Conservation (phyloP, 352 stramenopile species). For the Phytophthora ohioensis region DNA sequence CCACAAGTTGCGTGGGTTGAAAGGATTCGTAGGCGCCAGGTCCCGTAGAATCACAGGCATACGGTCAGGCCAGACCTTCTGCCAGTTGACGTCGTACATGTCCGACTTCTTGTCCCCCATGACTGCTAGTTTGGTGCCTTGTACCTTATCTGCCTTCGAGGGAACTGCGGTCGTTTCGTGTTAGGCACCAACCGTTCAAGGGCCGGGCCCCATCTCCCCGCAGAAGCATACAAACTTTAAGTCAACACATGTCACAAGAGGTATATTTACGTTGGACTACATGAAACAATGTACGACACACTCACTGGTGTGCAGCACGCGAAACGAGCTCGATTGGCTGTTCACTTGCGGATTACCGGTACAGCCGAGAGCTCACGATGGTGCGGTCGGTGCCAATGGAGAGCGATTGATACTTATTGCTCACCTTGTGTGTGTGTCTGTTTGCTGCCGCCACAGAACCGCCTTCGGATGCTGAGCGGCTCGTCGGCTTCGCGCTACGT, state of each 20-base stretch:
- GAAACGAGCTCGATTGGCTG: constrained; percentile 5
- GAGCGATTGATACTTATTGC: no score
- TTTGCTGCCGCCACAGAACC: constrained; percentile 31
- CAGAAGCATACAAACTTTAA: constrained; percentile 22
- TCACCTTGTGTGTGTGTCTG: neutral
- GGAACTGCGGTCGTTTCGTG: constrained; percentile 15
- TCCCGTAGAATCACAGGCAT: constrained; percentile 91
- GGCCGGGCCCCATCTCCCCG: constrained; percentile 9
- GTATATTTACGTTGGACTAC: constrained; percentile 33
- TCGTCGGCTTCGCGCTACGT: constrained; percentile 25
- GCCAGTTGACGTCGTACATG: constrained; percentile 90
- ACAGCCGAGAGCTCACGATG: constrained; percentile 15
- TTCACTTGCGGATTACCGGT: constrained; percentile 15
- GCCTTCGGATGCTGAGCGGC: constrained; percentile 37
- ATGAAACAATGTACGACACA: neutral
- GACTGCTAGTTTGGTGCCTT: constrained; percentile 7
- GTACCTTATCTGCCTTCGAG: neutral
- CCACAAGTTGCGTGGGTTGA: constrained; percentile 89
- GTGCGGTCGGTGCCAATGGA: neutral
- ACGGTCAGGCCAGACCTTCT: constrained; percentile 90
- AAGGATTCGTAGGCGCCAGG: constrained; percentile 84
- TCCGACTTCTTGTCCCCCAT: constrained; percentile 80
- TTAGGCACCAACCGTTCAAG: constrained; percentile 32
- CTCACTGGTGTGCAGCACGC: neutral
- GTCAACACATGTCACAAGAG: constrained; percentile 26